Evolutionary conservation across 1,284 basidiomycete species (phyloP).

Genomic region (Ustilago vetiveriae): DNA sequence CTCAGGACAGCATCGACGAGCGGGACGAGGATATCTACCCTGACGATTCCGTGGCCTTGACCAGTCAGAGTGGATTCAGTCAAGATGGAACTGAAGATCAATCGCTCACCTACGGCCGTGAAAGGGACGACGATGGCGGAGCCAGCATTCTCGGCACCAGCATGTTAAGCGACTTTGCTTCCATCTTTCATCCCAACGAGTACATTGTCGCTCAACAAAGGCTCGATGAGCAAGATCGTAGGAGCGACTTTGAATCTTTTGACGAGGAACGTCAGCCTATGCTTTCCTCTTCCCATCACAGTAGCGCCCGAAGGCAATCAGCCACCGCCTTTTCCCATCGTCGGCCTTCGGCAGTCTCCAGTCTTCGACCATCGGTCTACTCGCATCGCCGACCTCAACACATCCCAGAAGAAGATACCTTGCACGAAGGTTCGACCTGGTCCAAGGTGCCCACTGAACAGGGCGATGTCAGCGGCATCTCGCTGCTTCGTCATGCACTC

Average conservation of each 20-base stretch:
- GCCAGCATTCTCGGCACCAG: slow-evolving; percentile 25
- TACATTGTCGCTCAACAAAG: slow-evolving; percentile 37
- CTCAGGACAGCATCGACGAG: slow-evolving; percentile 23
- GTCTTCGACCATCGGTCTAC: slow-evolving; percentile 15
- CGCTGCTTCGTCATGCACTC: slow-evolving; percentile 45
- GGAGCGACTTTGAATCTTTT: slow-evolving; percentile 24
- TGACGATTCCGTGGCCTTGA: not conserved
- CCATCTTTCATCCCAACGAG: slow-evolving; percentile 47
- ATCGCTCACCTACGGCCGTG: slow-evolving; percentile 5
- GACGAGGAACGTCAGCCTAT: slow-evolving; percentile 34
- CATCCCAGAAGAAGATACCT: slow-evolving; percentile 21
- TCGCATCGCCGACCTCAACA: slow-evolving; percentile 14
- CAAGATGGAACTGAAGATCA: slow-evolving; percentile 10
- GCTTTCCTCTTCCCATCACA: slow-evolving; percentile 11
- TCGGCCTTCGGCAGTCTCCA: slow-evolving; percentile 25
- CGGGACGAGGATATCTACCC: slow-evolving; percentile 1
- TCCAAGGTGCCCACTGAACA: slow-evolving; percentile 16
- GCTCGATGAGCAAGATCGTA: slow-evolving; percentile 18
- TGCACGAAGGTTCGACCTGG: slow-evolving; percentile 25
- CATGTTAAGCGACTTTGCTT: slow-evolving; percentile 43
- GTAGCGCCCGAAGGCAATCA: slow-evolving; percentile 13
- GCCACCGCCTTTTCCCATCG: slow-evolving; percentile 20
- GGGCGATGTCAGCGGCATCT: slow-evolving; percentile 29
- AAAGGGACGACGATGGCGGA: slow-evolving; percentile 7
- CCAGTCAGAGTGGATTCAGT: slow-evolving; percentile 18